These are phyloP conservation scores for Globisporangium recalcitrans DNA, from an alignment of 352 stramenopile genomes.

Conservation along the genomic window DNA sequence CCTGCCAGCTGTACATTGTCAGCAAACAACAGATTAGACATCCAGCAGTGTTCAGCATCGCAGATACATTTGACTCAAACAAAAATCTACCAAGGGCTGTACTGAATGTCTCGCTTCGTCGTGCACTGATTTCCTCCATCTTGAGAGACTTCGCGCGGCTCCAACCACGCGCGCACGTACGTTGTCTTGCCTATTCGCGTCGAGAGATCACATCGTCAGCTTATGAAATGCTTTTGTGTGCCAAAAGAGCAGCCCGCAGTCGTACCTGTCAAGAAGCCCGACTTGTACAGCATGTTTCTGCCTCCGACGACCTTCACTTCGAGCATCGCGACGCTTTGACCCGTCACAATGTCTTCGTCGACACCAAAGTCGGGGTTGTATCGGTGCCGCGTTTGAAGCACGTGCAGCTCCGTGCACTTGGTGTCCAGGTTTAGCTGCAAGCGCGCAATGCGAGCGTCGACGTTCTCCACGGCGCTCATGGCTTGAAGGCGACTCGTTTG, in stretches of 20 bases:
- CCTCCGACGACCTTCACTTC: constrained; percentile 38
- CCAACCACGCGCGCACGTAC: constrained; percentile 48
- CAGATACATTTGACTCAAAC: background rate
- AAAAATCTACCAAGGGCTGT: constrained; percentile 19
- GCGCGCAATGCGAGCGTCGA: constrained; percentile 46
- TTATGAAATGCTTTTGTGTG: background rate
- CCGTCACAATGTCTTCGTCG: constrained; percentile 42
- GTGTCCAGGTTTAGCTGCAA: constrained; percentile 42
- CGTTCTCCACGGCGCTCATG: constrained; percentile 69
- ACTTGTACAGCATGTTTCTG: constrained; percentile 42
- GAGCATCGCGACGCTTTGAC: constrained; percentile 37
- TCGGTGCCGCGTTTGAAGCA: constrained; percentile 36
- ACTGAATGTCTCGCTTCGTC: constrained; percentile 28
- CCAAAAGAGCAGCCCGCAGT: background rate
- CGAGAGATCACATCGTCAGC: background rate
- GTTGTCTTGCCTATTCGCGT: constrained; percentile 24
- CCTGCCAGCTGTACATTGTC: constrained; percentile 30
- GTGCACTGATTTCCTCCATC: constrained; percentile 29
- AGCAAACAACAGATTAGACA: background rate
- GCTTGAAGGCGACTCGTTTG: background rate
- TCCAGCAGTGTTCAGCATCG: background rate
- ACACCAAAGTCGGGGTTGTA: constrained; percentile 45
- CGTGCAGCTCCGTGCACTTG: constrained; percentile 38
- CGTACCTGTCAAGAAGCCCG: constrained; percentile 36
- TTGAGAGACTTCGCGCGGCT: constrained; percentile 20